Base-by-base conservation (phyloP, 768 basidiomycete genomes). In the Boletus rex-veris region DNA sequence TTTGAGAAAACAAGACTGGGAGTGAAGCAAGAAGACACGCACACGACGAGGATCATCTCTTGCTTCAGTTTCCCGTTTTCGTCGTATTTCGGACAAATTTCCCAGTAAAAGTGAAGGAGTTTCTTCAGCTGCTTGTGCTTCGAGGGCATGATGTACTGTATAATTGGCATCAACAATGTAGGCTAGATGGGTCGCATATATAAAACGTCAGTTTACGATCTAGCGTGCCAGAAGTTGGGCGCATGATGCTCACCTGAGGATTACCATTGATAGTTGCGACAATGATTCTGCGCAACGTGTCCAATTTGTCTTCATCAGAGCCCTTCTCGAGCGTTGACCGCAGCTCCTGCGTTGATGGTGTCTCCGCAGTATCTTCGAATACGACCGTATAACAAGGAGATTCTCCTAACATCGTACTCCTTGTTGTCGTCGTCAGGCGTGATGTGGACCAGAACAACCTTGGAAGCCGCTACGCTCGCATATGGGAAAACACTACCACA, bases 21-120 rank as follows among this genome's bases (percentile, higher is more conserved):
- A 60, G 52, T 42, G 36, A 24, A 58, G 52, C 8, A 18, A 42
- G 26, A 31, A 31, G 36, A 47, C 16, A 83, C 92, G 69, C 71
- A 95, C 92, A 95, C 94, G 31, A 98, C 96, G 48, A 98, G 82
- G 67, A 98, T 98, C 96, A 98, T 98, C 77, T 99, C 96, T 74
- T 98, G 97, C 80, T 96, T 98, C 61, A 98, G 74, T 75, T 98
- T 98, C 46, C 96, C 96, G 59, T 83, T 86, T 64, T 98, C 96
- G 64, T 98, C 96, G 58, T 95, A 87, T 72, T 98, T 98, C 9
- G 96, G 96, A 73, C 95, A 98, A 19, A 98, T 89, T 75, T 98
- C 92, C 91, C 91, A 94, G 70, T 95, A 94, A 68, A 92, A 93
- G 71, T 93, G 92, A 36, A 98, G 77, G 58, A 97, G 75, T 76